Base-by-base conservation (phyloP, 2,329 filamentous ascomycete species). In the Ceratocystis smalleyi region DNA sequence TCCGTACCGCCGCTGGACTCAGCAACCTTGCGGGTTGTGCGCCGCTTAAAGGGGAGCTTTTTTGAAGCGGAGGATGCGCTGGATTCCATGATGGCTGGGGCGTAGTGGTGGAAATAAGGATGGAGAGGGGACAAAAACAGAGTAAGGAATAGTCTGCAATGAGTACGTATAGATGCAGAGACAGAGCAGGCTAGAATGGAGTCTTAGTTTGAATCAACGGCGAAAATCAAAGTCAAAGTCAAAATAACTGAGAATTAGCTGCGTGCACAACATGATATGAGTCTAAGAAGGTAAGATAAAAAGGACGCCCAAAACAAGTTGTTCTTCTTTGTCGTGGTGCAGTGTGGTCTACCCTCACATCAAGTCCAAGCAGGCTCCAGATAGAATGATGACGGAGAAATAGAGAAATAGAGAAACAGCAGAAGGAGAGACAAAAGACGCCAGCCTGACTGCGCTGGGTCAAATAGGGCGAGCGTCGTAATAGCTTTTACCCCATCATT, bases 31-130 rank as follows among this genome's bases (percentile, higher is more conserved):
- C 61, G 43, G 40, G 62, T 59, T 64, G 61, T 57, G 62, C 65
- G 19, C 68, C 1, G 77, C 67, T 80, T 80, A 71, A 80, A 80
- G 0, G 78, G 78, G 1, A 80, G 74, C 66, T 74, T 75, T 69
- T 75, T 76, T 64, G 72, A 73, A 51, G 51, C 40, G 1, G 51
- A 17, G 32, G 63, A 30, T 49, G 57, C 32, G 10, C 24, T 3
- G 2, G 62, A 43, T 54, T 63, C 47, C 49, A 63, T 63, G n/a
- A 12, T 27, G 19, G 45, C 19, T 32, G 24, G 43, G 10, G 5
- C 5, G n/a, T 15, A 19, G 30, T 43, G n/a, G n/a, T n/a, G n/a
- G 22, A 17, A 27, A 51, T 27, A 32, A 5, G 15, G 35, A 5
- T 15, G 22, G 8, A 32, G 35, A 59, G 40, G 6, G 17, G n/a